A percentile compares a stretch with the other conserved stretches of the same genome.
These are phyloP conservation scores for Nemophila menziesii DNA, from an alignment of 257 asterid species.

Conservation along the genomic window DNA sequence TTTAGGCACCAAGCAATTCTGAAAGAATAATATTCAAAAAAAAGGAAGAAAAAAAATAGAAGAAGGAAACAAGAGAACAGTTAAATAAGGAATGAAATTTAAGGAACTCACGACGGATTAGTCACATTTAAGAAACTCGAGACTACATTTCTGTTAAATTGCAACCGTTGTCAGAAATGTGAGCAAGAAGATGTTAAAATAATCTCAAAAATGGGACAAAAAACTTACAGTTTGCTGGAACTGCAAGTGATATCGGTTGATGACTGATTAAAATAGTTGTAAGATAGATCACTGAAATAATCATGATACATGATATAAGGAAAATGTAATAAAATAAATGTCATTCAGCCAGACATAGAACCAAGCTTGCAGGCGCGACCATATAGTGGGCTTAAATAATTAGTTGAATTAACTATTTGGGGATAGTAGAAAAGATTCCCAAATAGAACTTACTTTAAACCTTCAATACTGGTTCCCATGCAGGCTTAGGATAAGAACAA, in stretches of 20 bases:
- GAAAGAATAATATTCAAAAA: slow-evolving; percentile 1
- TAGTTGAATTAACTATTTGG: no score
- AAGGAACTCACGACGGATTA: slow-evolving; percentile 59
- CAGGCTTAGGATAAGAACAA: no score
- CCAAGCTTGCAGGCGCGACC: no score
- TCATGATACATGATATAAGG: not conserved
- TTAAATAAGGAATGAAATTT: no score
- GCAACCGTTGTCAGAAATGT: slow-evolving; percentile 5
- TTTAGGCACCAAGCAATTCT: slow-evolving; percentile 60
- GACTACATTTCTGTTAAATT: slow-evolving; percentile 53
- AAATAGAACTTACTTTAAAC: no score
- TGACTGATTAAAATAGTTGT: slow-evolving; percentile 56
- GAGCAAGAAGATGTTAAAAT: slow-evolving; percentile 2
- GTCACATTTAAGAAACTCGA: slow-evolving; percentile 51
- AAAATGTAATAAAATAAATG: no score
- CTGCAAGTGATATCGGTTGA: slow-evolving; percentile 29
- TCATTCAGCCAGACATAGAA: no score
- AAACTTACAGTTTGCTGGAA: slow-evolving; percentile 38
- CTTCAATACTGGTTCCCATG: no score
- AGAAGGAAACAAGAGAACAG: not conserved
- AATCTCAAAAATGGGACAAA: not conserved
- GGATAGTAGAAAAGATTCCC: no score
- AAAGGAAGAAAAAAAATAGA: no score
- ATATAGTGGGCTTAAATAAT: no score
- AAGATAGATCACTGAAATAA: slow-evolving; percentile 76